Conservation (phyloP, 768 basidiomycete species). For the Suillus subluteus region DNA sequence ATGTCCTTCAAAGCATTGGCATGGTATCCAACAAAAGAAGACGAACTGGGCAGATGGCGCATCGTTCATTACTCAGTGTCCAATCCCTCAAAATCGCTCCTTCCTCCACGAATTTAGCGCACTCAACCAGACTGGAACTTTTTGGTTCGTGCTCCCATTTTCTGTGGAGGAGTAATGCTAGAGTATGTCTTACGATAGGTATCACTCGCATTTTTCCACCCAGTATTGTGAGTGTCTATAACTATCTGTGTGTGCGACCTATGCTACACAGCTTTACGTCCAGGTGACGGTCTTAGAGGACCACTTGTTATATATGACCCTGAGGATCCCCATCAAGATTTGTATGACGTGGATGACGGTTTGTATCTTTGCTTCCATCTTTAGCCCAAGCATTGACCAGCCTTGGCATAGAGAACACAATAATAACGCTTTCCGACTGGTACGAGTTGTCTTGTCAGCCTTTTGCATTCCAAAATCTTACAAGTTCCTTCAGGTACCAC, state of each 20-base stretch:
- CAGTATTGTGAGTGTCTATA: conserved; percentile 43
- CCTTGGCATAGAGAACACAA: conserved; percentile 37
- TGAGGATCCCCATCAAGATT: conserved; percentile 40
- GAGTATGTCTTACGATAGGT: conserved; percentile 22
- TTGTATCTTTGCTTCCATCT: conserved; percentile 8
- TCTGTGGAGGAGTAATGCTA: neutral
- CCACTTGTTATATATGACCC: conserved; percentile 50
- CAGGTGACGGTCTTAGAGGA: conserved; percentile 43
- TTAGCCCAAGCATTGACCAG: conserved; percentile 3
- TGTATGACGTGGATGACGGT: conserved; percentile 56
- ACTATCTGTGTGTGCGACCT: conserved; percentile 16
- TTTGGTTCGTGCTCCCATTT: conserved; percentile 33
- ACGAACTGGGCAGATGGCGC: conserved; percentile 43
- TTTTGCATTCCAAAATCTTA: neutral
- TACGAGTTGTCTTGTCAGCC: conserved; percentile 24
- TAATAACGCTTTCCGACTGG: conserved; percentile 51
- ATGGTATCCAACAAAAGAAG: conserved; percentile 37
- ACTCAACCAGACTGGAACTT: conserved; percentile 46
- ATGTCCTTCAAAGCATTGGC: conserved; percentile 33
- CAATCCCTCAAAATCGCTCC: conserved; percentile 40
- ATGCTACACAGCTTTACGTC: neutral
- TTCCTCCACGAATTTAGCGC: conserved; percentile 47
- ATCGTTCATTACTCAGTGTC: conserved; percentile 50
- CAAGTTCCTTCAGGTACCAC: conserved; percentile 30
- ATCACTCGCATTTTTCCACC: conserved; percentile 44